Evolutionary conservation across 208 protist genomes (phyloP), one percentile per base, ranked within the genome.

Genomic region (Leishmania major): DNA sequence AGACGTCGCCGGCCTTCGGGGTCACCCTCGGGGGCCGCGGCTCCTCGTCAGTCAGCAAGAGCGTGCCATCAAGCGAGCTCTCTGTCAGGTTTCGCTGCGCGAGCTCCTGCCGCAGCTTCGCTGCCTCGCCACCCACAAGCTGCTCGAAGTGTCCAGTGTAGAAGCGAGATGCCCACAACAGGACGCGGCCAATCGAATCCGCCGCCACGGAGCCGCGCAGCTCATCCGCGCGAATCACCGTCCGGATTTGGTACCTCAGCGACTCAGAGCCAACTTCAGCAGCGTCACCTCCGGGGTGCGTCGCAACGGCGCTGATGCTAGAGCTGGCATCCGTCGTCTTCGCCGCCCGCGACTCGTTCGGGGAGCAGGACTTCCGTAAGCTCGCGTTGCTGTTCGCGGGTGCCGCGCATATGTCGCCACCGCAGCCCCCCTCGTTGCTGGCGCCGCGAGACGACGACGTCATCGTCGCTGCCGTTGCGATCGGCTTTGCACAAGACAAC

Each of bases 141-240:
- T 82, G 72, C 37, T 85, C 78, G 31, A 88, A 80, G 45, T 82
- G 81, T 0, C 37, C 59, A 10, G 47, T 82, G 81, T 89, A 90
- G 79, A 87, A 91, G 72, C 77, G 73, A 25, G 78, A 87, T 22
- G 82, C 90, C 90, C 90, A 94, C 49, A 92, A 73, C n/a, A 92
- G 74, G 47, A 90, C 71, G 10, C 86, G 84, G 35, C 83, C 87
- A 25, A 85, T 75, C 49, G 89, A 74, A 22, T 85, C 76, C 35
- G 78, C 67, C 75, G 78, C 80, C 17, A 94, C 82, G 22, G 43
- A 45, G 4, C 83, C 90, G 22, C 51, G 77, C 62, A 94, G 76
- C 72, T 85, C 75, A 51, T 87, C 83, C 31, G 85, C 87, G 19
- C 81, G 31, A 19, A 94, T 51, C 49, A 85, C 83, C 6, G 88